Conservation (phyloP, 2,329 filamentous ascomycete genomes). For the Neofusicoccum ribis region DNA sequence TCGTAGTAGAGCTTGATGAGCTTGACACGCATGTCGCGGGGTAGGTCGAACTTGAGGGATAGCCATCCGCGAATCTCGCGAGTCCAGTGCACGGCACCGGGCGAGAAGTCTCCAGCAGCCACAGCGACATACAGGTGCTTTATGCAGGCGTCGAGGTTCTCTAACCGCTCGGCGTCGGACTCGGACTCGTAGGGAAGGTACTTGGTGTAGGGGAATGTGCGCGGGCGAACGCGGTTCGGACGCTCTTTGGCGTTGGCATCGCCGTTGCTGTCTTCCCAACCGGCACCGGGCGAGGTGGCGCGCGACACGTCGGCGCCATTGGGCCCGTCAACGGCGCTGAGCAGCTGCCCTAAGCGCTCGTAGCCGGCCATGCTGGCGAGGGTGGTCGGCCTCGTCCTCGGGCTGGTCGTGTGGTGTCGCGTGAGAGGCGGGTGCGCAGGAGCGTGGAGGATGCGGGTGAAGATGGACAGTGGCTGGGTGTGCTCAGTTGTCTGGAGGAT, state of each 20-base stretch:
- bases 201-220: constrained; percentile 90
- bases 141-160: constrained; percentile 80
- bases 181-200: constrained; percentile 89
- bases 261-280: constrained; percentile 57
- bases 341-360: constrained; percentile 45
- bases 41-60: constrained; percentile 95
- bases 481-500: not conserved
- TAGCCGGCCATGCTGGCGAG: constrained; percentile 35
- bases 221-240: constrained; percentile 70
- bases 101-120: constrained; percentile 88
- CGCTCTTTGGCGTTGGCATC: constrained; percentile 49
- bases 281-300: constrained; percentile 77
- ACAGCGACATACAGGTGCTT: constrained; percentile 92
- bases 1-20: constrained; percentile 93
- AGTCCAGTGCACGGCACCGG: constrained; percentile 94
- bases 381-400: constrained; percentile 3
- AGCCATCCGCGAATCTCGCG: constrained; percentile 94
- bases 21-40: constrained; percentile 76
- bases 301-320: constrained; percentile 71
- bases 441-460: not conserved
- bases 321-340: constrained; percentile 34
- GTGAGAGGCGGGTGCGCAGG: not conserved
- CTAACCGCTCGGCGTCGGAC: constrained; percentile 73
- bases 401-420: constrained; percentile 9
- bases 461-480: not conserved